Conservation (phyloP, 805 yeast species). For the Wickerhamiella kazuoi region DNA sequence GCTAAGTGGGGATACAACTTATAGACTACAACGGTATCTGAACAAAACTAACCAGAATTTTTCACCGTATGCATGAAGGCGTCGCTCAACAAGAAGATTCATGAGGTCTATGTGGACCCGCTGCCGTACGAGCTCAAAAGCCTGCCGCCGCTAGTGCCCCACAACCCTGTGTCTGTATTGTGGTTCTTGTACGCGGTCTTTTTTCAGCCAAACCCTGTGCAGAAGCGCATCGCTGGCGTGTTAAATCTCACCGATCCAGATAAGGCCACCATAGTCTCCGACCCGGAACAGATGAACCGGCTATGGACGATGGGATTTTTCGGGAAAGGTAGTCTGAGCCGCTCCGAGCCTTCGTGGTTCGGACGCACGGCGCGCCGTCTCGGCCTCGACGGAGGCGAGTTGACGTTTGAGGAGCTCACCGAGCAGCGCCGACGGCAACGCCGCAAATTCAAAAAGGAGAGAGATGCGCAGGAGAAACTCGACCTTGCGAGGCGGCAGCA, state of each 20-base stretch:
- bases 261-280: constrained; percentile 21
- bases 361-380: constrained; percentile 44
- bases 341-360: constrained; percentile 88
- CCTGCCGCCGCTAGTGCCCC: constrained; percentile 38
- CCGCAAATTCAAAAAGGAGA: constrained; percentile 46
- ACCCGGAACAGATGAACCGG: constrained; percentile 29
- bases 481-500: constrained; percentile 26
- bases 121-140: constrained; percentile 37
- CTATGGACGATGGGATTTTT: constrained; percentile 82
- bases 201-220: constrained; percentile 9
- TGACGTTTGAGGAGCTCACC: constrained; percentile 53
- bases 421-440: constrained; percentile 54
- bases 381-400: constrained; percentile 26
- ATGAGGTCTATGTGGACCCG: constrained; percentile 29
- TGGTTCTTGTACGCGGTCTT: constrained; percentile 24
- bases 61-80: constrained; percentile 7
- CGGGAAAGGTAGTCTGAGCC: constrained; percentile 77
- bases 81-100: constrained; percentile 9
- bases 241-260: constrained; percentile 8
- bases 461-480: constrained; percentile 41
- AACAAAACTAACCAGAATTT: constrained; percentile 18
- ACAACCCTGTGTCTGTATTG: constrained; percentile 53
- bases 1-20: constrained; percentile 8
- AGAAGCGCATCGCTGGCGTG: constrained; percentile 10
- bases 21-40: constrained; percentile 98